Percentiles rank a stretch among this genome's conserved stretches.
These are phyloP conservation scores for Pythium plurisporium DNA, from an alignment of 352 stramenopile genomes.

Conservation along the genomic window DNA sequence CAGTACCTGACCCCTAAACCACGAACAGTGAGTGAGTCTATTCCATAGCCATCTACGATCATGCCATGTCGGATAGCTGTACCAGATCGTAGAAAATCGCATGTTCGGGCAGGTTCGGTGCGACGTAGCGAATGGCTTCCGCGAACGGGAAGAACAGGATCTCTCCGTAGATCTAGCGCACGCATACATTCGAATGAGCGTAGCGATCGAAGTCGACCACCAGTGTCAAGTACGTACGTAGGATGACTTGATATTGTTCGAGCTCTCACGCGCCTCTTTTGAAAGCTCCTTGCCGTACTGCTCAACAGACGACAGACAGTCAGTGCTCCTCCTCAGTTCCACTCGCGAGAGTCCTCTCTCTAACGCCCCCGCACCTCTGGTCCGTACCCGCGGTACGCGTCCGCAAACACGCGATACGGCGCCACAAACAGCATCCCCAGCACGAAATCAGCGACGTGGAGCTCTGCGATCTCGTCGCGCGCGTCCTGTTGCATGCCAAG, in stretches of 20 bases:
- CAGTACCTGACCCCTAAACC: conserved; percentile 65
- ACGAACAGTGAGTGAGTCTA: too few species aligned
- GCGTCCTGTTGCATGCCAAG: conserved; percentile 29
- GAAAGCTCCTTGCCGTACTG: conserved; percentile 85
- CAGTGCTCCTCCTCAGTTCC: too few species aligned
- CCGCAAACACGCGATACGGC: conserved; percentile 59
- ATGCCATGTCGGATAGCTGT: too few species aligned
- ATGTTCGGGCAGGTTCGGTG: conserved; percentile 56
- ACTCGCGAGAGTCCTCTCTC: neutral
- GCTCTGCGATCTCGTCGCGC: conserved; percentile 64
- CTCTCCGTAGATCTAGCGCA: conserved; percentile 79
- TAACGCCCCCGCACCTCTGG: conserved; percentile 32
- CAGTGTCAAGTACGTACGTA: conserved; percentile 44
- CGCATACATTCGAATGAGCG: too few species aligned
- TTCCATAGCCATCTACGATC: too few species aligned
- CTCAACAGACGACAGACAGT: neutral
- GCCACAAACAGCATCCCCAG: conserved; percentile 76
- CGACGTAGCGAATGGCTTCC: conserved; percentile 60
- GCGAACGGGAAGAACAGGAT: conserved; percentile 85
- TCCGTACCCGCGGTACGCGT: conserved; percentile 59
- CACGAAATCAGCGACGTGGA: conserved; percentile 76
- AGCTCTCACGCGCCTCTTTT: conserved; percentile 68
- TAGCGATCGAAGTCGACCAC: too few species aligned
- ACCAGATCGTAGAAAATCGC: conserved; percentile 84
- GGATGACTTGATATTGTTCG: conserved; percentile 74